Conservation (phyloP, 768 basidiomycete genomes). For the Chalciporus chontae region DNA sequence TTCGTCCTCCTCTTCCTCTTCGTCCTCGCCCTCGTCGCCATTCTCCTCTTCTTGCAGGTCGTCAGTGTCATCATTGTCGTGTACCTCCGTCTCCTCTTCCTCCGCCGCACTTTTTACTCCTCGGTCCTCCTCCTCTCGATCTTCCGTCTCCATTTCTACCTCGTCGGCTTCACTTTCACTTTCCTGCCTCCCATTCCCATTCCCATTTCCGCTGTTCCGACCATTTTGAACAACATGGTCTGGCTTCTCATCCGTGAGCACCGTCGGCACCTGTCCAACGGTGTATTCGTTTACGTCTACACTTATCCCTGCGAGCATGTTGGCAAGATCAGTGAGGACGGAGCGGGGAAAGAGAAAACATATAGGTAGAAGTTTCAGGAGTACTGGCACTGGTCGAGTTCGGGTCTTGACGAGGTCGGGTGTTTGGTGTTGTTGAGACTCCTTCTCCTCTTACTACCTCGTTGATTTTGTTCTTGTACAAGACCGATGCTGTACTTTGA, state of each 20-base stretch:
- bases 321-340: not conserved
- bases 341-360: conserved; percentile 3
- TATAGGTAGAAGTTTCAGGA: conserved; percentile 4
- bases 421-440: conserved; percentile 15
- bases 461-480: too few relatives aligned
- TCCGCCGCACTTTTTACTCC: not conserved
- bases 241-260: not conserved
- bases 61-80: conserved; percentile 7
- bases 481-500: too few relatives aligned
- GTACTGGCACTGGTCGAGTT: not conserved
- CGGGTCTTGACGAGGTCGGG: not conserved
- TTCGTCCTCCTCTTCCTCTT: conserved; percentile 56
- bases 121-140: not conserved
- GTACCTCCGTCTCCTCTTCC: not conserved
- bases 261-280: not conserved
- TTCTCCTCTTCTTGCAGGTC: conserved; percentile 21
- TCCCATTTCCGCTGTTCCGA: conserved; percentile 20
- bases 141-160: conserved; percentile 5
- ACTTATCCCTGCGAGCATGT: conserved; percentile 9
- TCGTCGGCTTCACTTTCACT: conserved; percentile 3
- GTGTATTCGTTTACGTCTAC: not conserved
- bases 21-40: conserved; percentile 35
- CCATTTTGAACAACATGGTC: not conserved
- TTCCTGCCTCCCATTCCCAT: not conserved
- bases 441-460: too few relatives aligned